Conservation (phyloP, 2,329 filamentous ascomycete genomes). For the Colletotrichum higginsianum region DNA sequence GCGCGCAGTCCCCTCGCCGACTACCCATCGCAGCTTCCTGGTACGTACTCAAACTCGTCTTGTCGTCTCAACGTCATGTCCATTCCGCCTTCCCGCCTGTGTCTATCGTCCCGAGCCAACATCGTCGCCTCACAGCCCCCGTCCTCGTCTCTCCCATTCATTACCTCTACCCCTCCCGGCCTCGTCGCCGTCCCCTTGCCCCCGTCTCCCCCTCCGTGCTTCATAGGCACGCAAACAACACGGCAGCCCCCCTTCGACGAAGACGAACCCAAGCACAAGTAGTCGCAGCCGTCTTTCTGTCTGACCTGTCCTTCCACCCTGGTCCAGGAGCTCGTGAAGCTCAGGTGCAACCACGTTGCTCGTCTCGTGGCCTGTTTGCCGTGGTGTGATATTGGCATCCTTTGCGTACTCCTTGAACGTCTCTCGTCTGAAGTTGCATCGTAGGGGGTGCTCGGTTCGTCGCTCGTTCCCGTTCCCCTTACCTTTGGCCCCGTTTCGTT, state of each 20-base stretch:
- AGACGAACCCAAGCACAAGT: conserved; percentile 14
- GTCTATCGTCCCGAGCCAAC: conserved; percentile 5
- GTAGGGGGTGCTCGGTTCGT: conserved; percentile 39
- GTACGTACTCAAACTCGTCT: conserved; percentile 22
- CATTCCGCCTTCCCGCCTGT: conserved; percentile 4
- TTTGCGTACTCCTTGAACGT: conserved; percentile 15
- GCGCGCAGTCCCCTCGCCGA: conserved; percentile 1
- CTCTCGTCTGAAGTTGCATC: conserved; percentile 38
- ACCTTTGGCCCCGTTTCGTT: conserved; percentile 33
- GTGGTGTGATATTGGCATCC: conserved; percentile 2
- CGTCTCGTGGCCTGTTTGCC: conserved; percentile 21
- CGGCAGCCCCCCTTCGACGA: not conserved
- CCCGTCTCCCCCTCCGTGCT: conserved; percentile 30
- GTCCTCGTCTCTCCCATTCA: conserved; percentile 24
- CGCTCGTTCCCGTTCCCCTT: conserved; percentile 24
- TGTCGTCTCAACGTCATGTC: conserved; percentile 9
- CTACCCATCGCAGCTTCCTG: conserved; percentile 5
- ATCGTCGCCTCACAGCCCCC: conserved; percentile 1
- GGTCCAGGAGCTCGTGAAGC: conserved; percentile 30
- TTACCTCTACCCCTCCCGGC: conserved; percentile 28
- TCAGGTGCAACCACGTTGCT: conserved; percentile 7
- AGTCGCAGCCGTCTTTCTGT: not conserved
- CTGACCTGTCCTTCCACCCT: conserved; percentile 7
- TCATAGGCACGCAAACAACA: conserved; percentile 42
- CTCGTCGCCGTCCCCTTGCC: conserved; percentile 31